phyloP scores from a whole-genome alignment of 2,329 filamentous ascomycete genomes.

The Aureobasidium pullulans region DNA sequence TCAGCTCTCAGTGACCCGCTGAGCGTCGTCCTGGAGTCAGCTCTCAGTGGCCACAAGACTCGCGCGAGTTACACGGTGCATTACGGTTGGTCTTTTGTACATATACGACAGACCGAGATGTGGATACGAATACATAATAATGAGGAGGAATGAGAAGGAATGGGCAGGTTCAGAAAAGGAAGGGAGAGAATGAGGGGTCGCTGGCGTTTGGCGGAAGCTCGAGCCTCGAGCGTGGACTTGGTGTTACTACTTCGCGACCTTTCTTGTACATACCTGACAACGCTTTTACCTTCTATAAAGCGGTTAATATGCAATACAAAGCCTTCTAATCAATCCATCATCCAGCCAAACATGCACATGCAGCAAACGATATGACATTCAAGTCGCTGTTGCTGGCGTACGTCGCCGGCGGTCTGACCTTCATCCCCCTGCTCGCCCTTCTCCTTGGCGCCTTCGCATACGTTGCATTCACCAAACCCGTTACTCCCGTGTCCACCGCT shows the following conservation, averaged over 20 bases:
- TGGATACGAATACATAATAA: neutral
- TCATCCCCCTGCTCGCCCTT: constrained; percentile 64
- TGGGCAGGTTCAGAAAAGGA: neutral
- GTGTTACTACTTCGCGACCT: neutral
- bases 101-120: neutral
- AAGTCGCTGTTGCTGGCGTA: constrained; percentile 64
- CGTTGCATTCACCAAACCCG: constrained; percentile 51
- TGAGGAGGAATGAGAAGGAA: constrained; percentile 5
- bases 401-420: constrained; percentile 79
- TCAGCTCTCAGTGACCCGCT: neutral
- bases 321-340: neutral
- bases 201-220: constrained; percentile 7
- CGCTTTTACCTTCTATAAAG: neutral
- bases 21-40: neutral
- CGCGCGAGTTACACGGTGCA: neutral
- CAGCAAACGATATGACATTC: constrained; percentile 28
- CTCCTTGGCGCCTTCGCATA: constrained; percentile 60
- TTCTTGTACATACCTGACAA: constrained; percentile 1
- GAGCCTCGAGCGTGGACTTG: neutral
- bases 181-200: constrained; percentile 7
- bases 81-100: neutral
- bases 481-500: neutral
- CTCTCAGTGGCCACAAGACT: neutral
- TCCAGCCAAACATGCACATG: neutral
- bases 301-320: neutral